These are phyloP conservation scores for Acanthamoeba sp. DNA, from an alignment of 208 protist genomes.

Conservation along the genomic window DNA sequence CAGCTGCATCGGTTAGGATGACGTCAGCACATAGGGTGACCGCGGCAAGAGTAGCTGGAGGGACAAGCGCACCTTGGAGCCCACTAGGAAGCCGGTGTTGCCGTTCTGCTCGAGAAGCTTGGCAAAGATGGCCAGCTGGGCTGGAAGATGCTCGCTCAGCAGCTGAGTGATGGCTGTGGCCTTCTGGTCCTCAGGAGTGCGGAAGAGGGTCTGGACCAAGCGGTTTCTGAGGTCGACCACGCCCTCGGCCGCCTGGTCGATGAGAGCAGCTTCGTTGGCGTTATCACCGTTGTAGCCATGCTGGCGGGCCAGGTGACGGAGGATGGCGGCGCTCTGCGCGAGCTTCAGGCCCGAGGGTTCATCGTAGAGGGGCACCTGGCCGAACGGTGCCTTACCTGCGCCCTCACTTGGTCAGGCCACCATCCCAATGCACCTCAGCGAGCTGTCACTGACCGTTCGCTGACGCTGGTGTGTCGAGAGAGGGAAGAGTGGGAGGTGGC, in stretches of 20 bases:
- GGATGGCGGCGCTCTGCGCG: slow-evolving; percentile 60
- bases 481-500: background rate
- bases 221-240: background rate
- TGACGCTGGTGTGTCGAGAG: no score
- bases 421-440: background rate
- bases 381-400: slow-evolving; percentile 60
- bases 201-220: background rate
- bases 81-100: slow-evolving; percentile 66
- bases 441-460: background rate
- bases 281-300: slow-evolving; percentile 27
- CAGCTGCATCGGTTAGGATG: background rate
- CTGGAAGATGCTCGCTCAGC: background rate
- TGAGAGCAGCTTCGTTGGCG: background rate
- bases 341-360: slow-evolving; percentile 27
- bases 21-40: background rate
- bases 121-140: slow-evolving; percentile 2
- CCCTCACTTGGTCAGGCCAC: background rate
- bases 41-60: background rate
- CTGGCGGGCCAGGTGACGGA: slow-evolving; percentile 54
- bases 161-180: background rate
- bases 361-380: slow-evolving; percentile 60
- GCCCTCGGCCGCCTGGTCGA: slow-evolving; percentile 51
- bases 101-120: slow-evolving; percentile 47
- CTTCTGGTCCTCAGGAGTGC: slow-evolving; percentile 1
- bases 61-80: slow-evolving; percentile 8